These are phyloP conservation scores for Xylaria arbuscula DNA, from an alignment of 2,329 filamentous ascomycete species.

Conservation along the genomic window DNA sequence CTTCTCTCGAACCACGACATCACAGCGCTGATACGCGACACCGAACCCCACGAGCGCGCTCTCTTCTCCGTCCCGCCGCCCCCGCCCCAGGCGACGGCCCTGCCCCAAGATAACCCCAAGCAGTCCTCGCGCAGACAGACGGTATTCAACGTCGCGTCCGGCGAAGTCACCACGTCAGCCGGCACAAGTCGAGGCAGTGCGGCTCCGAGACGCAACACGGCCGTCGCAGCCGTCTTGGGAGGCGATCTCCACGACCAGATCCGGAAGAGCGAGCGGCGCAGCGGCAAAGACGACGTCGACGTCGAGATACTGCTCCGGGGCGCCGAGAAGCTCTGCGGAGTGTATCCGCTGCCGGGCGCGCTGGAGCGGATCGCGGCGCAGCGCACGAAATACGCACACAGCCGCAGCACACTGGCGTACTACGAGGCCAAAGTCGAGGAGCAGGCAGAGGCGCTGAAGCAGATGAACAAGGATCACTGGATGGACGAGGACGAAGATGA, in stretches of 20 bases:
- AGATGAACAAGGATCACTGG: constrained; percentile 74
- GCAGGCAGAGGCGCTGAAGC: constrained; percentile 78
- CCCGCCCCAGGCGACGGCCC: constrained; percentile 60
- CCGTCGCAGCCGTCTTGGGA: constrained; percentile 89
- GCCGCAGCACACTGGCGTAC: constrained; percentile 78
- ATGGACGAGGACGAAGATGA: constrained; percentile 67
- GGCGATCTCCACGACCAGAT: constrained; percentile 88
- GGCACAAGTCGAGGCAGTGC: constrained; percentile 58
- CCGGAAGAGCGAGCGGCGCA: constrained; percentile 63
- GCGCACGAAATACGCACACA: constrained; percentile 75
- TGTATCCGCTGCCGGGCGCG: constrained; percentile 86
- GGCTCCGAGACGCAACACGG: constrained; percentile 77
- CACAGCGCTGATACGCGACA: constrained; percentile 92
- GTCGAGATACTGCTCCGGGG: constrained; percentile 86
- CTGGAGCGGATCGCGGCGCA: constrained; percentile 79
- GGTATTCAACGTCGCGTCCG: constrained; percentile 73
- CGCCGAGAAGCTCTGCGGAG: constrained; percentile 88
- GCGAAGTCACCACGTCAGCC: constrained; percentile 68
- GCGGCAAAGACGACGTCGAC: constrained; percentile 77
- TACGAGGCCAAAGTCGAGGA: constrained; percentile 84
- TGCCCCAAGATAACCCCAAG: constrained; percentile 57
- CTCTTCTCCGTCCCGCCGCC: constrained; percentile 91
- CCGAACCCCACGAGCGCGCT: constrained; percentile 91
- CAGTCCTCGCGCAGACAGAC: constrained; percentile 68
- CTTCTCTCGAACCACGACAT: constrained; percentile 91